Evolutionary conservation across 2,329 filamentous ascomycete genomes (phyloP).

Genomic region (Chlorencoelia australis): DNA sequence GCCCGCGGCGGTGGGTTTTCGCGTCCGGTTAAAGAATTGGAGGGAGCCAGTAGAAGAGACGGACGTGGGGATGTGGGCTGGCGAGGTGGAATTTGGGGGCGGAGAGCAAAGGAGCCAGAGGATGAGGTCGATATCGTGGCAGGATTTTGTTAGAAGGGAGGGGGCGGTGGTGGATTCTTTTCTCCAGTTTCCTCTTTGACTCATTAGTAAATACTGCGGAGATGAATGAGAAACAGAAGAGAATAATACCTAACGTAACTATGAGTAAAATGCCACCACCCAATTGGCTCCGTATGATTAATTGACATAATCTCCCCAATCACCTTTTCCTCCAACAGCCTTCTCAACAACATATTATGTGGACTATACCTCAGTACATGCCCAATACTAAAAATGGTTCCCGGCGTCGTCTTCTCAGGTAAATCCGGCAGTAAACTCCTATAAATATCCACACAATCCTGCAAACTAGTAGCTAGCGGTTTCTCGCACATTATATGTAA

Average conservation of each 20-base stretch:
- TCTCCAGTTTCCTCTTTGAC: constrained; percentile 74
- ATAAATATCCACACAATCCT: constrained; percentile 70
- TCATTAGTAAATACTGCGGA: constrained; percentile 5
- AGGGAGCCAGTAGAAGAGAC: constrained; percentile 64
- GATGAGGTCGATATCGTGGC: constrained; percentile 89
- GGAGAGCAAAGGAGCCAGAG: constrained; percentile 79
- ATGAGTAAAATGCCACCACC: constrained; percentile 93
- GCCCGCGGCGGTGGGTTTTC: constrained; percentile 69
- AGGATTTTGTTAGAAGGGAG: constrained; percentile 86
- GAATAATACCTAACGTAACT: constrained; percentile 60
- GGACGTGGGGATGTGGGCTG: constrained; percentile 42
- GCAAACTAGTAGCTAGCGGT: constrained; percentile 70
- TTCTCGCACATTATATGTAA: constrained; percentile 95
- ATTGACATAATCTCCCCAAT: constrained; percentile 81
- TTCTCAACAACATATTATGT: constrained; percentile 77
- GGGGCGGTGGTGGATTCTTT: constrained; percentile 67
- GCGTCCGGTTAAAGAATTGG: constrained; percentile 64
- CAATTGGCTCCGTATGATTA: constrained; percentile 88
- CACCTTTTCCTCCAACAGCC: constrained; percentile 60
- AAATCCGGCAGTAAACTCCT: constrained; percentile 37
- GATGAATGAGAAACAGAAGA: not conserved
- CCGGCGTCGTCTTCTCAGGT: constrained; percentile 24
- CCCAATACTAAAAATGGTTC: constrained; percentile 72
- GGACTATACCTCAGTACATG: constrained; percentile 91
- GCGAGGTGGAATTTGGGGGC: constrained; percentile 22